These are phyloP conservation scores for Aegilops tauschii DNA, from an alignment of 176 grass and related monocot genomes.

Conservation along the genomic window DNA sequence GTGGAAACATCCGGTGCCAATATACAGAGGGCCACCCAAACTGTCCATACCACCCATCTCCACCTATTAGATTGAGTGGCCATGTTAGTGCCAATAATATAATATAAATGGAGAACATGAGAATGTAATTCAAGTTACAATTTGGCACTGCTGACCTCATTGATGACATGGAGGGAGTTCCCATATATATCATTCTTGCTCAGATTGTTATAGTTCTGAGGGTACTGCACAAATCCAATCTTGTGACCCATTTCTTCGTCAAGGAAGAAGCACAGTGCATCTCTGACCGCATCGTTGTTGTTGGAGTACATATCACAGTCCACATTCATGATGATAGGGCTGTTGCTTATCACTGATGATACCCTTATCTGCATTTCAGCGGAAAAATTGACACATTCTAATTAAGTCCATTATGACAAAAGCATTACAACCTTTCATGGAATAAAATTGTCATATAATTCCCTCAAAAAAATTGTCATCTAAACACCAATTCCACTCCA, in stretches of 20 bases:
- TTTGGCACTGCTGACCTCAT: slow-evolving; percentile 35
- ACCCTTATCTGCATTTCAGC: slow-evolving; percentile 62
- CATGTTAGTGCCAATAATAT: background rate
- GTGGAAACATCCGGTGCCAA: slow-evolving; percentile 82
- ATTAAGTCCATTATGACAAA: background rate
- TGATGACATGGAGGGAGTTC: slow-evolving; percentile 44
- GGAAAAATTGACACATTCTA: background rate
- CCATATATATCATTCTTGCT: slow-evolving; percentile 69
- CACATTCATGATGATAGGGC: slow-evolving; percentile 75
- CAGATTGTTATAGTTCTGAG: slow-evolving; percentile 72
- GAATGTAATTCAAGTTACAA: background rate
- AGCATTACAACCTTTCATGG: background rate
- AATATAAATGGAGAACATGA: background rate
- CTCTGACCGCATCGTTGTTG: slow-evolving; percentile 59
- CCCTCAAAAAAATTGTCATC: background rate
- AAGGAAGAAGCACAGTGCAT: slow-evolving; percentile 71
- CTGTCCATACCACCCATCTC: slow-evolving; percentile 50
- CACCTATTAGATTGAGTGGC: slow-evolving; percentile 46
- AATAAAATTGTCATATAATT: background rate
- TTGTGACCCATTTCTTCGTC: slow-evolving; percentile 77
- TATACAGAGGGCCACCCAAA: slow-evolving; percentile 54
- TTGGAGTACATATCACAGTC: slow-evolving; percentile 97
- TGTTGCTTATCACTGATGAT: slow-evolving; percentile 82
- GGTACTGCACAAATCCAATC: slow-evolving; percentile 68
- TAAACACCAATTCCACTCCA: background rate